A percentile compares a stretch with the other conserved stretches of the same genome.
phyloP scores from a whole-genome alignment of 1,139 yeast species.

The Pneumocystis murina region DNA sequence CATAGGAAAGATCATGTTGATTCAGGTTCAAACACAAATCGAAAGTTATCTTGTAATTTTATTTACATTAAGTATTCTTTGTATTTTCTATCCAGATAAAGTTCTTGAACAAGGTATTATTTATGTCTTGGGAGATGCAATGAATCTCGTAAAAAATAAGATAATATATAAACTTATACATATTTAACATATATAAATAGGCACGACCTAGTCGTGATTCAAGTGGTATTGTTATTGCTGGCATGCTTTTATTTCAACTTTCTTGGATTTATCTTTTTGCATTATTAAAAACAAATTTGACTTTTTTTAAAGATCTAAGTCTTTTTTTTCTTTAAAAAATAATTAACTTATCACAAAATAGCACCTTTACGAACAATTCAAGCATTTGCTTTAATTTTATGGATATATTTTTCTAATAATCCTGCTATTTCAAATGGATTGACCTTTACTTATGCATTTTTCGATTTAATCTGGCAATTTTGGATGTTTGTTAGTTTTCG shows the following conservation, averaged over 20 bases:
- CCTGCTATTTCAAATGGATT: neutral
- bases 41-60: neutral
- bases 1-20: neutral
- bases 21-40: neutral
- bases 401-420: neutral
- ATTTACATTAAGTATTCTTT: neutral
- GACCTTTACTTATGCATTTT: constrained; percentile 7
- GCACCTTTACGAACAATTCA: neutral
- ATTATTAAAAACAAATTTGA: neutral
- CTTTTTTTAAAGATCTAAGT: neutral
- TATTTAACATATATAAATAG: neutral
- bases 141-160: neutral
- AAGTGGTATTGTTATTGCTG: neutral
- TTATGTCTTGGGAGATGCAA: neutral
- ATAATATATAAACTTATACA: neutral
- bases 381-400: neutral
- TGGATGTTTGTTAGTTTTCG: constrained; percentile 5
- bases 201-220: neutral
- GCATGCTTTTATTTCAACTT: neutral
- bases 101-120: neutral
- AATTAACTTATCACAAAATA: neutral
- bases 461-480: constrained; percentile 7
- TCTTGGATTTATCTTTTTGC: neutral
- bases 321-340: neutral
- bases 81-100: neutral